Base-by-base conservation (phyloP, 2,329 filamentous ascomycete species). In the Sphaerulina vaccinii region DNA sequence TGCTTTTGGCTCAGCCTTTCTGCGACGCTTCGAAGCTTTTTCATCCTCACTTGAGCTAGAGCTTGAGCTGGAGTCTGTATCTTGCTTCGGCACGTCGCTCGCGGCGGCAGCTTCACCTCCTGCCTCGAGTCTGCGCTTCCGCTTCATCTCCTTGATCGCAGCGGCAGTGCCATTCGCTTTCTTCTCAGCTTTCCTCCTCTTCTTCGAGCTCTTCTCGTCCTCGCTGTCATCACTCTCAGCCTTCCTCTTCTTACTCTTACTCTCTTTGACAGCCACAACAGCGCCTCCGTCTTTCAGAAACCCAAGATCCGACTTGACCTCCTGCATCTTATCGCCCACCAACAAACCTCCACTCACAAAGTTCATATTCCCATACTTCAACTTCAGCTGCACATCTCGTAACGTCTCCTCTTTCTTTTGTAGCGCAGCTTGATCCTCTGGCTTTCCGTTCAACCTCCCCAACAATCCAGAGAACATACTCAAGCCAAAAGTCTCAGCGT, bases 311-410 rank as follows among this genome's bases (percentile, higher is more conserved):
- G 37, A 54, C 36, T 56, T 42, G 18, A 51, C 45, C 23, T 56
- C 67, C 59, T 79, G 72, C 51, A 78, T 74, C 65, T 79, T 78
- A 54, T 83, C 81, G 10, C 82, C 82, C 4, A 81, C 77, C 56
- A 86, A 66, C 51, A 90, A 79, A 0, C 92, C 93, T n/a, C 90
- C 93, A 52, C 79, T 84, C 19, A 99, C 86, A 70, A 99, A 99
- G 42, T 85, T 82, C 78, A 96, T 88, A 8, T 81, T 78, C 1
- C 90, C 90, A 73, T 85, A 91, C 70, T 85, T 88, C 39, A 84
- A 75, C 56, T 83, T 83, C 64, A 88, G 79, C 74, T 87, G 87
- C 36, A 87, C 73, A 63, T 88, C 84, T 51, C 87, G 80, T 60
- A 85, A 78, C 40, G 79, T 79, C 63, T 82, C 79, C 15, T 54